Evolutionary conservation across 805 yeast genomes (phyloP), one percentile per base, ranked within the genome.

Genomic region (Hanseniaspora guilliermondii): DNA sequence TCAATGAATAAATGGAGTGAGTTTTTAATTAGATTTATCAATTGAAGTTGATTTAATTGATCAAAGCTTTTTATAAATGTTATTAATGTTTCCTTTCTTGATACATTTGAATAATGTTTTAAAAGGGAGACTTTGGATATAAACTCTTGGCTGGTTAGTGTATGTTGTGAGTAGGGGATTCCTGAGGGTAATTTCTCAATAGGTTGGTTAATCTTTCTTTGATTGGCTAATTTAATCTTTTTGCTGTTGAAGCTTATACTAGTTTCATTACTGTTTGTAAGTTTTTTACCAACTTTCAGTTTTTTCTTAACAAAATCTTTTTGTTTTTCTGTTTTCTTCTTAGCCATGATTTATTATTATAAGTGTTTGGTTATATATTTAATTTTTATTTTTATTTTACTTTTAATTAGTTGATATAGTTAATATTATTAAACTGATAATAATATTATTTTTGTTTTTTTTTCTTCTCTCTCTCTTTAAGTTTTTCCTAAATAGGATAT

Each of bases 251-350:
- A 91, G 0, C 94, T 83, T 0, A 95, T 87, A 60, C 85, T 91
- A 4, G 98, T 93, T 56, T 76, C 78, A 64, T 87, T 87, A 19
- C 80, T 77, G 6, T 88, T 80, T 58, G 78, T 79, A 6, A 80
- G 79, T 19, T 79, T 78, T 67, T 93, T 93, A 55, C 98, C 98
- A 35, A 93, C 97, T 62, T 77, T 83, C 52, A 93, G 76, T 72
- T 87, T 91, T 56, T 83, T 66, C 73, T 76, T 61, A 67, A 78
- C 45, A 80, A 79, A 60, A 65, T 77, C 81, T 67, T 77, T 58
- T 57, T 65, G 68, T 60, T 69, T 70, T 46, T 67, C 66, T 53
- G 69, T 70, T 58, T 68, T 70, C 61, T 70, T 70, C 59, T 68
- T 70, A 9, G 66, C 64, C 65, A 70, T 69, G 37, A 5, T 30